Evolutionary conservation across 192 early-diverging fungal genomes (phyloP).

Genomic region (Dissophora ornata): DNA sequence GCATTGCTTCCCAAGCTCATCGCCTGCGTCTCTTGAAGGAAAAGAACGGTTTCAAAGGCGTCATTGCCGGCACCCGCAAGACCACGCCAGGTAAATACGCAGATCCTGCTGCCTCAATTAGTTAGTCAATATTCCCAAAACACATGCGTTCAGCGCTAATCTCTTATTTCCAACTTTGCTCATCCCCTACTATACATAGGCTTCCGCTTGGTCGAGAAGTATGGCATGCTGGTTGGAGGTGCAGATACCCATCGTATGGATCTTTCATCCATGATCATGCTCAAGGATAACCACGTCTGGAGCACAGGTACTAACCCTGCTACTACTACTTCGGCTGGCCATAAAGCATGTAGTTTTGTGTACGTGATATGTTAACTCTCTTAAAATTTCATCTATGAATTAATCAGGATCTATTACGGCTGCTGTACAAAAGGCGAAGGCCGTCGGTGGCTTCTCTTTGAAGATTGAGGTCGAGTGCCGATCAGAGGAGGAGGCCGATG

Average conservation of each 20-base stretch:
- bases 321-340: no score
- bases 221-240: conserved; percentile 96
- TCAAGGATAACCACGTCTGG: conserved; percentile 99
- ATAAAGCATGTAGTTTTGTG: no score
- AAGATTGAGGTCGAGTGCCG: conserved; percentile 99
- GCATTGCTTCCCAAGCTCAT: conserved; percentile 83
- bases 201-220: conserved; percentile 97
- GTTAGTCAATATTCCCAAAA: no score
- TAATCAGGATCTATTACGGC: conserved; percentile 85
- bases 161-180: no score
- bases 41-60: conserved; percentile 77
- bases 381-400: neutral
- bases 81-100: conserved; percentile 91
- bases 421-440: conserved; percentile 85
- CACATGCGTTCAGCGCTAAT: neutral
- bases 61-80: conserved; percentile 96
- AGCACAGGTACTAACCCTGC: conserved; percentile 62
- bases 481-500: conserved; percentile 90
- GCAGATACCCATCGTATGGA: conserved; percentile 98
- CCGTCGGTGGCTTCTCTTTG: conserved; percentile 89
- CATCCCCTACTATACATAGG: conserved; percentile 59
- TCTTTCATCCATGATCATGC: conserved; percentile 98
- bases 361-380: no score
- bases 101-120: no score
- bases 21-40: conserved; percentile 68